Conservation (phyloP, 1,284 basidiomycete species). For the Rhodofomes roseus region DNA sequence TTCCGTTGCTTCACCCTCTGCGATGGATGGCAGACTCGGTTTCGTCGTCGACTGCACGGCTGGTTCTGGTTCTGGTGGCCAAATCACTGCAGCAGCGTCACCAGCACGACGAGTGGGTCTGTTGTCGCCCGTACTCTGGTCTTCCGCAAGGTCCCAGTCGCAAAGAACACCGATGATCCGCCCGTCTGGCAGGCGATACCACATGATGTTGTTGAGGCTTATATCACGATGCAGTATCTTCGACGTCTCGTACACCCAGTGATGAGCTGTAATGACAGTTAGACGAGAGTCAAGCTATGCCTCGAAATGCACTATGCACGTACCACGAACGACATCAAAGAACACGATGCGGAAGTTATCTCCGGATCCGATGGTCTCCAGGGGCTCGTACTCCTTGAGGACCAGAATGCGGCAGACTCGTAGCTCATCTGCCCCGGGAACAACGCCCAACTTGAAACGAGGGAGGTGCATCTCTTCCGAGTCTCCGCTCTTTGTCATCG, state of each 20-base stretch:
- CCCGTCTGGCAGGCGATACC: conserved; percentile 5
- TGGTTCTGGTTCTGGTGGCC: neutral
- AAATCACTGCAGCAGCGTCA: neutral
- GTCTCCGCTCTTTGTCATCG: too few relatives aligned
- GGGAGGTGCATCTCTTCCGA: too few relatives aligned
- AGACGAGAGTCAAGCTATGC: neutral
- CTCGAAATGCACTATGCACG: neutral
- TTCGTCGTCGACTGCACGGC: too few relatives aligned
- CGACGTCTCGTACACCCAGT: conserved; percentile 5
- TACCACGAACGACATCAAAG: neutral
- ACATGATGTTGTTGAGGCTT: conserved; percentile 27
- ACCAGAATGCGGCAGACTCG: neutral
- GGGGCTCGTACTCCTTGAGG: neutral
- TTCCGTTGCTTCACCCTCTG: too few relatives aligned
- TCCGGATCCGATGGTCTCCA: neutral
- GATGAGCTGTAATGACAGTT: conserved; percentile 1
- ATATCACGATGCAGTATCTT: conserved; percentile 24
- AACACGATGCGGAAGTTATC: neutral
- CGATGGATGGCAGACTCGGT: too few relatives aligned
- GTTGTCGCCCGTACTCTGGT: neutral
- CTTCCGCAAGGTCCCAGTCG: conserved; percentile 22
- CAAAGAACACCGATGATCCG: conserved; percentile 20
- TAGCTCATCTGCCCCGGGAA: too few relatives aligned
- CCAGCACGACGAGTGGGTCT: neutral
- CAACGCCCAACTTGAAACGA: too few relatives aligned